Evolutionary conservation across 176 grass and related monocot genomes (phyloP).

Genomic region (Triticum monococcum): DNA sequence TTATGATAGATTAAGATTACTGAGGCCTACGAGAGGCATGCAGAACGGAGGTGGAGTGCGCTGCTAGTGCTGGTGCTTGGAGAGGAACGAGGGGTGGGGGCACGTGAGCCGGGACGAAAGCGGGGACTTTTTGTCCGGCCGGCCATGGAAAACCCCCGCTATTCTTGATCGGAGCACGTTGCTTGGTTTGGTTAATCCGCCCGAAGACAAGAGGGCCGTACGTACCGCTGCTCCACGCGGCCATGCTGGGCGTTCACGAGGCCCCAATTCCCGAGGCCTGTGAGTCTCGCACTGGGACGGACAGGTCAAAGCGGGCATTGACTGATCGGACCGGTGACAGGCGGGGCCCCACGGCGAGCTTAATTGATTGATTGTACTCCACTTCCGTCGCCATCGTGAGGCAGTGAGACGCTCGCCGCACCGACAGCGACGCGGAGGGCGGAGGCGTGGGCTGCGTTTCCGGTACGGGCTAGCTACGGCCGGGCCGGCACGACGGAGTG

Average conservation of each 20-base stretch:
- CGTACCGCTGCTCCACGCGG: not conserved
- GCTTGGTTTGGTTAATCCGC: constrained; percentile 20
- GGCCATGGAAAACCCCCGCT: too few relatives aligned
- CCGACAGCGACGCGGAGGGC: not conserved
- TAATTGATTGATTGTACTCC: too few relatives aligned
- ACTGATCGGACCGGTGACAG: constrained; percentile 13
- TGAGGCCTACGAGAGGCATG: not conserved
- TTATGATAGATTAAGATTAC: constrained; percentile 8
- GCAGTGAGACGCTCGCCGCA: not conserved
- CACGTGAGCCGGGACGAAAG: constrained; percentile 6
- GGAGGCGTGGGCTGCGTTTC: not conserved
- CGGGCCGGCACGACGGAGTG: not conserved
- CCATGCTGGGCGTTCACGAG: not conserved
- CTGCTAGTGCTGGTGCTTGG: not conserved
- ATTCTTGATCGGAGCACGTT: not conserved
- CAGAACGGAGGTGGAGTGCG: not conserved
- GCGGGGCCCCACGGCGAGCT: not conserved
- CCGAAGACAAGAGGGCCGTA: not conserved
- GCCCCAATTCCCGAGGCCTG: constrained; percentile 1
- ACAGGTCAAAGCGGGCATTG: constrained; percentile 31
- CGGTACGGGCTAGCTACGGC: not conserved
- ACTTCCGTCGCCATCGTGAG: not conserved
- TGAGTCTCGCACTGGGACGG: not conserved
- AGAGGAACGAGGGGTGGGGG: not conserved
- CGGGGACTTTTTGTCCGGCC: constrained; percentile 16